Base-by-base conservation (phyloP, 1,139 yeast genomes). In the Candida sp. region DNA sequence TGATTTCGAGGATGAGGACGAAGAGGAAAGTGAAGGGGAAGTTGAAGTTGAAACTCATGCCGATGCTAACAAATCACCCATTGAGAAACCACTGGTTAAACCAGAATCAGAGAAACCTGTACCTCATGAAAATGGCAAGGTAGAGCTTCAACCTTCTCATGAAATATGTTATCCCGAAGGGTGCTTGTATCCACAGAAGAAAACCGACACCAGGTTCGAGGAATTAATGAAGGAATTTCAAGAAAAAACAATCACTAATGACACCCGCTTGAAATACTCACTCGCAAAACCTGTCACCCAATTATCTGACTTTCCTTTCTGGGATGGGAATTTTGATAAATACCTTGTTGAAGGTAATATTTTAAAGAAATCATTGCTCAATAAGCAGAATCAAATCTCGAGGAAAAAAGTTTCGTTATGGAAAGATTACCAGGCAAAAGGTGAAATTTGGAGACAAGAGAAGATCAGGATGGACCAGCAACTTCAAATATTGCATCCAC, bases 391-490 rank as follows among this genome's bases (percentile, higher is more conserved):
- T 1, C 51, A 55, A 6, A 49, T 70, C 4, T 62, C 69, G 12
- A 45, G 57, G 5, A 74, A 75, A 46, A 72, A 69, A 41, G 45
- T 68, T 5, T 52, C 57, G 2, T 60, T 84, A n/a, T 74, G 77
- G 60, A 67, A 72, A 11, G 75, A 77, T 44, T 85, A 77, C 54
- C 54, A 70, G 15, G 58, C 60, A 3, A 60, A 75, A 21, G 61
- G 68, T 21, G 57, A 69, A 9, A 55, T 61, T 3, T 84, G 87
- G 85, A 66, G 71, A 3, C 50, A 55, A 7, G 75, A 79, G 45
- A 66, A 80, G 22, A 58, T 63, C 2, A 58, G 66, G 21, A 81
- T 85, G 78, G 84, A 82, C 15, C 73, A 75, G 45, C 88, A 84
- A 52, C 56, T 82, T 37, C 64, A 67, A 36, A 55, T 70, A 1